These are phyloP conservation scores for Biancaea sappan DNA, from an alignment of 306 rosid genomes.

Conservation along the genomic window DNA sequence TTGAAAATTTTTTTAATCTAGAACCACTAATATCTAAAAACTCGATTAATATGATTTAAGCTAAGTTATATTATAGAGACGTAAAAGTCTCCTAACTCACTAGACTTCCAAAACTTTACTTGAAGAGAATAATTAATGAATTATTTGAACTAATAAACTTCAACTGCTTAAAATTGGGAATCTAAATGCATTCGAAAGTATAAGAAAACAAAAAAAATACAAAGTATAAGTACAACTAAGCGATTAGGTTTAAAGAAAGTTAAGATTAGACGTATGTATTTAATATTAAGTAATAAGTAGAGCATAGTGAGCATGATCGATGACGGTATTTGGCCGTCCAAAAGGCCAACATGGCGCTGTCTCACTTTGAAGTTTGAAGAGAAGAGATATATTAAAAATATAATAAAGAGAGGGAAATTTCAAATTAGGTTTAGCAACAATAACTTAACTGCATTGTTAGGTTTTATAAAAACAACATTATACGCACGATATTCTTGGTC, in stretches of 20 bases:
- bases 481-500: constrained; percentile 47
- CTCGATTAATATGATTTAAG: too few relatives aligned
- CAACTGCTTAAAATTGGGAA: too few relatives aligned
- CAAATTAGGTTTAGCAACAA: constrained; percentile 48
- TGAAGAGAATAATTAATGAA: too few relatives aligned
- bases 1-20: too few relatives aligned
- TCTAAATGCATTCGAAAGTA: not conserved
- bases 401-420: constrained; percentile 21
- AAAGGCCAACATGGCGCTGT: constrained; percentile 40
- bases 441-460: constrained; percentile 39
- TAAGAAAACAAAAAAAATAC: not conserved
- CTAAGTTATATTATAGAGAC: too few relatives aligned
- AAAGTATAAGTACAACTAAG: not conserved
- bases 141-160: too few relatives aligned
- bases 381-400: constrained; percentile 20
- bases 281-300: not conserved
- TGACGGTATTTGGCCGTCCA: constrained; percentile 49
- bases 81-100: too few relatives aligned
- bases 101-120: too few relatives aligned
- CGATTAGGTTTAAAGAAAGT: not conserved
- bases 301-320: constrained; percentile 42
- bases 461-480: constrained; percentile 41
- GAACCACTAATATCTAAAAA: too few relatives aligned
- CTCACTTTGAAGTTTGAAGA: constrained; percentile 19
- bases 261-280: not conserved